Base-by-base conservation (phyloP, 305 asterid species). In the Fraxinus platypoda region DNA sequence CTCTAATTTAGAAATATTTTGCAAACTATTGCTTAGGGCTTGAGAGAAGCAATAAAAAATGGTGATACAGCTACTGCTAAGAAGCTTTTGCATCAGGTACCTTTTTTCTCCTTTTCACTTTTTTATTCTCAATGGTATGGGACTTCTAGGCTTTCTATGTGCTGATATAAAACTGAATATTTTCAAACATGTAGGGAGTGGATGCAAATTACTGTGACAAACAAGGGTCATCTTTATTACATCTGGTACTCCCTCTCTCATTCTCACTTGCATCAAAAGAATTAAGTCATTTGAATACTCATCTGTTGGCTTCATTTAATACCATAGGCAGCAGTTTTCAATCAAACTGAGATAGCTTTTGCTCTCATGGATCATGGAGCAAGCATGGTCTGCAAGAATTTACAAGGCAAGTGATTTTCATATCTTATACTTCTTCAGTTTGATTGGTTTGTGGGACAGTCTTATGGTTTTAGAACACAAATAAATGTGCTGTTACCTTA, bases 1-100 rank as follows among this genome's bases (percentile, higher is more conserved):
- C 75, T 74, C 78, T 78, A 52, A 52, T 80, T 34, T 74, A 52
- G 46, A 57, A 35, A 21, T 33, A 77, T 76, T 72, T 76, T 83
- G 70, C 84, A 82, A 82, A 87, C 38, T 30, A 54, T 80, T 90
- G 68, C 75, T 59, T 82, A 93, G 98, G 99, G 98, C 81, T 86
- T 94, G 78, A 91, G 98, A 82, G 98, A 93, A 89, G 98, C 99
- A 88, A 96, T 96, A 83, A 94, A 96, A 88, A 94, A 93, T 79
- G 98, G 99, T n/a, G 98, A 96, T 80, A 80, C 86, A 3, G 85
- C 92, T 76, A 91, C 96, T 70, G 98, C 97, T 59, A 92, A 87
- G 89, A 92, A 89, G 89, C 98, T 96, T 87, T 84, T 96, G 88
- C 90, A 87, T 89, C 97, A 91, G 97, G 99, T 92, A 85, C 71